Evolutionary conservation across 306 rosid genomes (phyloP).

Genomic region (Carpinus viminea): DNA sequence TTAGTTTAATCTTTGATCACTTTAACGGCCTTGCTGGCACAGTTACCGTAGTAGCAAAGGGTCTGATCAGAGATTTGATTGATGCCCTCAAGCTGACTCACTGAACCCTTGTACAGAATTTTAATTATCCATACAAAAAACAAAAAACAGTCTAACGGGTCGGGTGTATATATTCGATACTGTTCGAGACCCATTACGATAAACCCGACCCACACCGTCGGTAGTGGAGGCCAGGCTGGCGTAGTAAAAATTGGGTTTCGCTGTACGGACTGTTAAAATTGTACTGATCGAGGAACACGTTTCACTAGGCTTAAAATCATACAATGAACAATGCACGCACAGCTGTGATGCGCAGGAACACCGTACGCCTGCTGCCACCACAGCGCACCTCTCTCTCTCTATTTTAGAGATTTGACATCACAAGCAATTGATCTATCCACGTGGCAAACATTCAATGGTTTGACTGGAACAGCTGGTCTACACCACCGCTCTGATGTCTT

Average conservation of each 20-base stretch:
- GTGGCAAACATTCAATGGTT: not conserved
- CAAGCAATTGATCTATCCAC: not conserved
- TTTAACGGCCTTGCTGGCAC: too few relatives aligned
- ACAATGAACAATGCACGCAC: too few relatives aligned
- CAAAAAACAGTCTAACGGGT: not conserved
- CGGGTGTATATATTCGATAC: not conserved
- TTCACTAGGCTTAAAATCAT: constrained; percentile 7
- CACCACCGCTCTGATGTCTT: not conserved
- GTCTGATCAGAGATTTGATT: too few relatives aligned
- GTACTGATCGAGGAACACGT: constrained; percentile 12
- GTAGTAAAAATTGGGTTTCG: too few relatives aligned
- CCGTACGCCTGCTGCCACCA: constrained; percentile 12
- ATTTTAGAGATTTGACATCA: constrained; percentile 23
- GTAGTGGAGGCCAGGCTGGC: constrained; percentile 33
- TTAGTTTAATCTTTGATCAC: too few relatives aligned
- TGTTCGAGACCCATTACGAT: not conserved
- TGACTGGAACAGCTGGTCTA: constrained; percentile 5
- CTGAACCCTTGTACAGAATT: too few relatives aligned
- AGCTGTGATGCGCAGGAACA: constrained; percentile 4
- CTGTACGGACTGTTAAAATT: constrained; percentile 13
- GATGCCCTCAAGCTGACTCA: too few relatives aligned
- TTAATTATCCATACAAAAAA: not conserved
- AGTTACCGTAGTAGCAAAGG: too few relatives aligned
- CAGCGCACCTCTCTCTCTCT: not conserved
- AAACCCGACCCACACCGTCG: not conserved